Base-by-base conservation (phyloP, 2,329 filamentous ascomycete species). In the Truncatella angustata region DNA sequence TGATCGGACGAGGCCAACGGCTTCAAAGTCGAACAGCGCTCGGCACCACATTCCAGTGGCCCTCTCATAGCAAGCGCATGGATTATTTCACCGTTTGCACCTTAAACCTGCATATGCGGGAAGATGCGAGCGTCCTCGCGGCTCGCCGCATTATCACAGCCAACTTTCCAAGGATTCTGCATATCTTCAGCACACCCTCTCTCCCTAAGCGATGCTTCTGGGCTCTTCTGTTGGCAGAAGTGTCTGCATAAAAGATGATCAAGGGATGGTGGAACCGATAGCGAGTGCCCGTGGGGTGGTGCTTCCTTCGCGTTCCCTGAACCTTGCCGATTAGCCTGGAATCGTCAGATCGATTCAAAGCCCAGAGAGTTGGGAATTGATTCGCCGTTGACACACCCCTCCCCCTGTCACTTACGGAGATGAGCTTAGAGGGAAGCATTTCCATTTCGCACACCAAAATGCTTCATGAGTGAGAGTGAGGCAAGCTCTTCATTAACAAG, bases 371-470 rank as follows among this genome's bases (percentile, higher is more conserved):
- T 28, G 40, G 40, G 23, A 44, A 5, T 24, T 21, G 9, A 5
- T 28, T 28, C 21, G 21, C 36, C 23, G 16, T 44, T 12, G 40
- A 44, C 21, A 44, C 40, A 44, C 40, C 20, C 40, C 40, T 32
- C 26, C 28, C 43, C 43, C 30, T 16, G 43, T 46, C 26, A 21
- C 21, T 16, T 46, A 28, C 43, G 43, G 43, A 46, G 43, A 46
- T 46, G 43, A 28, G 18, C 16, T 21, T 18, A 34, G 16, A 28
- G 26, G 20, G 18, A 28, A 24, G 26, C 26, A n/a, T 28, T n/a
- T 23, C 34, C 43, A 46, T 46, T 20, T 46, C 43, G 43, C 43
- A 23, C 43, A 46, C 40, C 40, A 44, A 14, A 24, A 40, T 5
- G 18, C 16, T 14, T n/a, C n/a, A n/a, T n/a, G n/a, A n/a, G n/a